Evolutionary conservation across 2,329 filamentous ascomycete species (phyloP), one percentile per base, ranked within the genome.

Genomic region (Fusarium napiforme): DNA sequence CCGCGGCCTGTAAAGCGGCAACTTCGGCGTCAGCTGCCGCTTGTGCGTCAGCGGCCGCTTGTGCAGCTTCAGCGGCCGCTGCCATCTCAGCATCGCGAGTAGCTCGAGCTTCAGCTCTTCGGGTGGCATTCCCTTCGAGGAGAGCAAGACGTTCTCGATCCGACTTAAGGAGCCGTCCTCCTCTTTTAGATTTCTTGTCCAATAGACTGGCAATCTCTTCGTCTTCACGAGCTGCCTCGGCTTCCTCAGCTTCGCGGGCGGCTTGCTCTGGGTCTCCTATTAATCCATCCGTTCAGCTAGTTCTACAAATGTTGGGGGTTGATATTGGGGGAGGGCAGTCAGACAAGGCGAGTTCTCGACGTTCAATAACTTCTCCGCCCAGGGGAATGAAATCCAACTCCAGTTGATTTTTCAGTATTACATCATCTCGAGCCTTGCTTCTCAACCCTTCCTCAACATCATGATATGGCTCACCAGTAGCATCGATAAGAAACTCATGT

Each of bases 291-390:
- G 78, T 72, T 87, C 83, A 77, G 83, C 82, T 79, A 85, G 77
- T 66, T 88, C 83, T 77, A 86, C 79, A 60, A 80, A 81, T 40
- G 85, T 86, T 68, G 86, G 84, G 46, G 46, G 85, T 86, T 45
- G 87, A 85, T 59, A 83, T 84, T 73, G 84, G 85, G 68, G 86
- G 85, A 69, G 85, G 84, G 61, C 83, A 81, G 65, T 86, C 79
- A 75, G 79, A 81, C 64, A 84, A 81, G 78, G 80, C 76, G 47
- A 82, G 73, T 81, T 82, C 4, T 62, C 73, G 73, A 67, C 78
- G 75, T 76, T 50, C 16, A 85, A 85, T 77, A 83, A 85, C 74
- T 85, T 85, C 73, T 84, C 85, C 72, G 85, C 85, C 63, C 82
- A 79, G 64, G 82, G 82, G 64, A 77, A 79, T 70, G 78, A 80